These are phyloP conservation scores for Coemansia sp. DNA, from an alignment of 371 early-diverging fungal genomes.

Conservation along the genomic window DNA sequence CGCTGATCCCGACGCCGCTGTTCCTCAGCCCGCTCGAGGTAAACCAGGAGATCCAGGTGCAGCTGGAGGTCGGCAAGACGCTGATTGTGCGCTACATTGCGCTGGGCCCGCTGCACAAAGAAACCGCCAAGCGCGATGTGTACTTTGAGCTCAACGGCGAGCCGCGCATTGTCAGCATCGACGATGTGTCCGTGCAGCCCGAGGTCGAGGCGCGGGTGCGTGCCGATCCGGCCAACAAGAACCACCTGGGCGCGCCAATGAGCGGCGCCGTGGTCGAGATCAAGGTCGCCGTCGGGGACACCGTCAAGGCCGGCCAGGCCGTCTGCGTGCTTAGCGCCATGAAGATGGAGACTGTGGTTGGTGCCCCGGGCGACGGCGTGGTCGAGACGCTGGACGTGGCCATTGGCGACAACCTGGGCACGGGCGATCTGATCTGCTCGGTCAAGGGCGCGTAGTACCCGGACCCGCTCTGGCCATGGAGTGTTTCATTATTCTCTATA, in stretches of 20 bases:
- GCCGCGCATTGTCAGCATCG: conserved; percentile 77
- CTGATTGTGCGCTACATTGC: conserved; percentile 87
- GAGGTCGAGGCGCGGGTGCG: conserved; percentile 70
- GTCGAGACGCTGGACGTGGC: conserved; percentile 70
- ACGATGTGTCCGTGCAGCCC: conserved; percentile 57
- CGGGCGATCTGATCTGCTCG: conserved; percentile 71
- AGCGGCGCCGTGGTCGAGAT: conserved; percentile 91
- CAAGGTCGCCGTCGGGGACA: conserved; percentile 73
- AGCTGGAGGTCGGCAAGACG: conserved; percentile 86
- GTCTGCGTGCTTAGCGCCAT: conserved; percentile 89
- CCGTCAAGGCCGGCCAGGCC: conserved; percentile 86
- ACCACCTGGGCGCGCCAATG: conserved; percentile 95
- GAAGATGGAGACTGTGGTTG: conserved; percentile 97
- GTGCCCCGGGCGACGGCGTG: conserved; percentile 76
- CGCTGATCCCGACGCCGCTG: conserved; percentile 84
- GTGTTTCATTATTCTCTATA: too few species aligned
- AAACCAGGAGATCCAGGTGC: conserved; percentile 83
- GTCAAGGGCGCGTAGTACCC: neutral
- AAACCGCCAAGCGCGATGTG: conserved; percentile 83
- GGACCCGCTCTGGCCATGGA: too few species aligned
- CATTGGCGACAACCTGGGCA: conserved; percentile 74
- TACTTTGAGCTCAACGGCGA: conserved; percentile 96
- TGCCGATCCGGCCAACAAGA: conserved; percentile 73
- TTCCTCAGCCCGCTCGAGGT: conserved; percentile 84
- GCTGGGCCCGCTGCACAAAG: conserved; percentile 75